phyloP scores from a whole-genome alignment of 768 basidiomycete species.

The Lactarius psammicola region DNA sequence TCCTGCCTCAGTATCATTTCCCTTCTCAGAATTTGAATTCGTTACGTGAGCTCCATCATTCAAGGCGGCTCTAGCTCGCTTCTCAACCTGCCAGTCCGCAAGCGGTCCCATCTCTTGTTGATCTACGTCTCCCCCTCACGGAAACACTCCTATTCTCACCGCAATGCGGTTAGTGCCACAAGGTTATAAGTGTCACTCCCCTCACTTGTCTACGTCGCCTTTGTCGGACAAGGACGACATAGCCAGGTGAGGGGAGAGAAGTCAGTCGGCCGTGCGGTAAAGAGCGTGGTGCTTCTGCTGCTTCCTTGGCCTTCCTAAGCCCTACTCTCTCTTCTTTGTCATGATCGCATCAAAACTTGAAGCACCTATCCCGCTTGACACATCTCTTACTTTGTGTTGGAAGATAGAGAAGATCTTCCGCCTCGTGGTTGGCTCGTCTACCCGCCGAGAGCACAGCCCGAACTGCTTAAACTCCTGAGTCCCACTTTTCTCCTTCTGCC shows the following conservation, averaged over 20 bases:
- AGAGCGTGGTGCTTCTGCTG: background rate
- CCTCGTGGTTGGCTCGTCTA: background rate
- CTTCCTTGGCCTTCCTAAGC: background rate
- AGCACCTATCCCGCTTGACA: background rate
- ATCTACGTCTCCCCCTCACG: background rate
- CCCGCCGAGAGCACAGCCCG: background rate
- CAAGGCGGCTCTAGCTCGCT: too few relatives aligned
- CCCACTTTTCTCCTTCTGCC: background rate
- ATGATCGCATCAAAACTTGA: background rate
- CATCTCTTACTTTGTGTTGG: background rate
- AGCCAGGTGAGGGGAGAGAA: too few relatives aligned
- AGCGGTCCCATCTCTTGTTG: background rate
- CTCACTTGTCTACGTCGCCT: too few relatives aligned
- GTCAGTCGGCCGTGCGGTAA: too few relatives aligned
- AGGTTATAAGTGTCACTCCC: too few relatives aligned
- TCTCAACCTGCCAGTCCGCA: background rate
- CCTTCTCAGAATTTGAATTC: too few relatives aligned
- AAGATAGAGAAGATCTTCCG: background rate
- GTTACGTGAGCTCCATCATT: too few relatives aligned
- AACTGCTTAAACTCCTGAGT: background rate
- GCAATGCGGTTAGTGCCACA: too few relatives aligned
- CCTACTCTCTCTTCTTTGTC: background rate
- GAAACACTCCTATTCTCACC: background rate
- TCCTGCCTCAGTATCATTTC: too few relatives aligned
- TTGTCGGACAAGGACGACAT: too few relatives aligned